Base-by-base conservation (phyloP, 805 yeast genomes). In the Yamadazyma olivae region DNA sequence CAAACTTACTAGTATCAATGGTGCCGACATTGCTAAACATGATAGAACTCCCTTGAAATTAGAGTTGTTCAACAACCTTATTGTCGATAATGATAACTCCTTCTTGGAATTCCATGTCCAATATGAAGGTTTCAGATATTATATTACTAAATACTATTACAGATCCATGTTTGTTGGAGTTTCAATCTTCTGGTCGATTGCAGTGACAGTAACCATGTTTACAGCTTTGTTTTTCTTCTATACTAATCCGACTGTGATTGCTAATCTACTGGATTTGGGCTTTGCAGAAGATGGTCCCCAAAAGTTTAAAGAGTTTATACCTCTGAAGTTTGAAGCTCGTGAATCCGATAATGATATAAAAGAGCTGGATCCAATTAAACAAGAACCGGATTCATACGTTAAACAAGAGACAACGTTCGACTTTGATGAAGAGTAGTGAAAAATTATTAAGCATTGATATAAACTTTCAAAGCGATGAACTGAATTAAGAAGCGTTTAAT, bases 111-210 rank as follows among this genome's bases (percentile, higher is more conserved):
- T 69, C 23, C 57, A 49, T 14, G 56, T 67, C 9, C 59, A 61
- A 33, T 70, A 70, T 61, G 53, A 54, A 17, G 77, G 77, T 0
- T 50, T 70, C 27, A 51, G 76, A 22, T 66, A 59, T 45, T 68
- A 64, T 40, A 35, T 71, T 23, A 64, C 57, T 32, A 52, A 61
- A 28, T 64, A 65, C 43, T 61, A 59, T 29, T 45, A 39, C 12
- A 40, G 52, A 3, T 58, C 65, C 25, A 54, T 67, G 29, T 13
- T 60, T 8, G 21, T 65, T 17, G 76, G 75, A 3, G 63, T 63
- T 4, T 35, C 44, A 0, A 7, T 57, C 3, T 69, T 68, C 42
- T 71, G 75, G 72, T 16, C 40, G 1, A 35, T 59, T 13, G 56
- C 67, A 35, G 51, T 66, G 5, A 20, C 43, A 2, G 35, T 54